Evolutionary conservation across 371 early-diverging fungal genomes (phyloP), one percentile per base, ranked within the genome.

Genomic region (Lichtheimia ramosa): DNA sequence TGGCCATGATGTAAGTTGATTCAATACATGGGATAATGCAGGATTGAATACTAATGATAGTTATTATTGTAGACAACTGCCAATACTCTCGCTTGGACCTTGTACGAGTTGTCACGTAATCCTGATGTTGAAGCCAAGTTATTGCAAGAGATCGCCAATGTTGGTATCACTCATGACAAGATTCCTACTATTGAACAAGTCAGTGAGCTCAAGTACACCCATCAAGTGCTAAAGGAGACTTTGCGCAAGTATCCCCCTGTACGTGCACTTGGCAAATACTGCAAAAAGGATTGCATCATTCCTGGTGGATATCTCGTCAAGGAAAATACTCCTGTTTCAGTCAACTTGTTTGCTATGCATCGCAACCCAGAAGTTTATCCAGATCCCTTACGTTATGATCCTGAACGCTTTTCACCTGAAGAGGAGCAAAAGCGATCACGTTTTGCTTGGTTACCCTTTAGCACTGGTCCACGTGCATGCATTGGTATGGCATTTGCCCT

Each of bases 371-470:
- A 71, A 10, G 71, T 82, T 3, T 84, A 77, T 51, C 74, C 72
- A 20, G 67, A 81, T 25, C 83, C 81, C n/a, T 28, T 65, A 3
- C 61, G 54, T 1, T 86, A 73, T 54, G 82, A 86, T 58, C 86
- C 86, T 20, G 83, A 83, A 15, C 76, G 86, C 4, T 86, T 68
- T 55, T 65, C 74, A 8, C 77, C 80, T 10, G 84, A 83, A 57
- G 79, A 79, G 56, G 80, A 83, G 61, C 72, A 74, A 48, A 78
- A 79, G 59, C 69, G 85, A 10, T 73, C 77, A 43, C 65, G 72
- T 2, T 81, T 71, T 49, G 69, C 83, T 43, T 85, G 85, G 85
- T 48, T 85, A 16, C 85, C 85, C 7, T 85, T 85, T 58, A 74
- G 74, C 28, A 75, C 74, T 24, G 81, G 77, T 24, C 74, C 73